phyloP scores from a whole-genome alignment of 1,284 basidiomycete genomes.

The Ustilago curta region DNA sequence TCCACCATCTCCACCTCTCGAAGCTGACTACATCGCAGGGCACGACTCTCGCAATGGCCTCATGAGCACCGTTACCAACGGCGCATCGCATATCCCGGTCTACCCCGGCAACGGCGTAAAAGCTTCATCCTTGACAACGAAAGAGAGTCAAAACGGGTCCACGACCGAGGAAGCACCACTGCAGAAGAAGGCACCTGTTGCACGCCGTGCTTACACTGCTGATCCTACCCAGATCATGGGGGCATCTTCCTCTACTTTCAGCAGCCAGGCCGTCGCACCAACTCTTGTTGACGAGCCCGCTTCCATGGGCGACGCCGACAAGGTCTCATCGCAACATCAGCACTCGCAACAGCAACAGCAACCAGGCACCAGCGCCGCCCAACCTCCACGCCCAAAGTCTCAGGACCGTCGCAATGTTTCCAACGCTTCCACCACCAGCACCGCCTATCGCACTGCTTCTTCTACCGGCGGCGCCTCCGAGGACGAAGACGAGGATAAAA shows the following conservation, averaged over 20 bases:
- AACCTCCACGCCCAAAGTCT: constrained; percentile 9
- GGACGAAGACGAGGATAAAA: constrained; percentile 20
- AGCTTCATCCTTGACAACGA: background rate
- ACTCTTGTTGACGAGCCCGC: constrained; percentile 24
- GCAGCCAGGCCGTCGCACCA: background rate
- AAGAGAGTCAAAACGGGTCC: background rate
- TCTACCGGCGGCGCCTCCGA: constrained; percentile 31
- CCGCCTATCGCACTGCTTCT: constrained; percentile 47
- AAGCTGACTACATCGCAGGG: constrained; percentile 49
- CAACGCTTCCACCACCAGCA: constrained; percentile 45
- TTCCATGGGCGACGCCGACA: background rate
- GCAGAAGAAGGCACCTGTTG: constrained; percentile 35
- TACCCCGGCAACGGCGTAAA: constrained; percentile 9
- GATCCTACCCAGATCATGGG: constrained; percentile 21
- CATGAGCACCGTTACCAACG: constrained; percentile 33
- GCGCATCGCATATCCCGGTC: constrained; percentile 13
- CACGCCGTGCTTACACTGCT: constrained; percentile 45
- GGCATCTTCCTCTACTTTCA: background rate
- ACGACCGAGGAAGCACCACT: constrained; percentile 7
- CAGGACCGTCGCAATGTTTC: constrained; percentile 40
- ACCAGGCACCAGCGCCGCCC: constrained; percentile 1
- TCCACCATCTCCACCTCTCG: constrained; percentile 61
- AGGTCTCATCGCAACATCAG: constrained; percentile 13
- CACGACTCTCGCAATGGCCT: constrained; percentile 44
- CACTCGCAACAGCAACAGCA: constrained; percentile 7